A percentile compares a stretch with the other conserved stretches of the same genome.
phyloP scores from a whole-genome alignment of 2,329 filamentous ascomycete genomes.

The Clonostachys byssicola region DNA sequence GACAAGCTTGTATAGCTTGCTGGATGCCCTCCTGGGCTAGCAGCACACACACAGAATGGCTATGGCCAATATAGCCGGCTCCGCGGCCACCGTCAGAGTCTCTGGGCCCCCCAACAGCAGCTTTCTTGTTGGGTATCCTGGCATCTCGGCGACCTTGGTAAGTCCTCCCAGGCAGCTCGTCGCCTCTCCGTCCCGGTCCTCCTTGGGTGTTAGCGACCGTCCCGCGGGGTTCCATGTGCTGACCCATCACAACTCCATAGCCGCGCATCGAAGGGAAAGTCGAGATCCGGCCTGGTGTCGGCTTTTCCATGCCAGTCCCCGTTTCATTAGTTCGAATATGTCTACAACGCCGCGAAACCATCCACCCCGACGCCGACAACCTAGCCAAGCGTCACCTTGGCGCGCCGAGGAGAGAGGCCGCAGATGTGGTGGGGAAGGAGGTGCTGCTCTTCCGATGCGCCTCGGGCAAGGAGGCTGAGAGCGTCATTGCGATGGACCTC shows the following conservation, averaged over 20 bases:
- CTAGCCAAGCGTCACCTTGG: conserved; percentile 88
- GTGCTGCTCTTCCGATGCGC: conserved; percentile 86
- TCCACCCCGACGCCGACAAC: conserved; percentile 93
- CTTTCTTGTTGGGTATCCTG: conserved; percentile 94
- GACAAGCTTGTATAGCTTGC: no score
- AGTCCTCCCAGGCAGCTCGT: conserved; percentile 29
- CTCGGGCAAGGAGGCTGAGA: conserved; percentile 79
- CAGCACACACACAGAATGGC: neutral
- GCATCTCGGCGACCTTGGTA: conserved; percentile 95
- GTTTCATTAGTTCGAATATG: conserved; percentile 93
- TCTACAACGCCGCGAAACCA: conserved; percentile 89
- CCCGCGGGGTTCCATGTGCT: neutral
- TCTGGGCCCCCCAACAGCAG: conserved; percentile 96
- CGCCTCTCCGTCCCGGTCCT: neutral
- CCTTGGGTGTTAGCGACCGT: neutral
- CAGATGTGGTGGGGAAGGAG: conserved; percentile 93
- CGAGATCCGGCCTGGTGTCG: conserved; percentile 83
- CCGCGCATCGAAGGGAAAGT: conserved; percentile 97
- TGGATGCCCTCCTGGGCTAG: neutral
- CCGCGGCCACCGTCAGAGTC: conserved; percentile 68
- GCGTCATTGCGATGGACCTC: conserved; percentile 90
- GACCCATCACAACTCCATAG: conserved; percentile 36
- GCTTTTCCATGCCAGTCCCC: conserved; percentile 83
- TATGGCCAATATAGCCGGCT: conserved; percentile 1
- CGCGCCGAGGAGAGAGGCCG: conserved; percentile 83